phyloP scores from a whole-genome alignment of 208 protist genomes.

The Crithidia brevicula region DNA sequence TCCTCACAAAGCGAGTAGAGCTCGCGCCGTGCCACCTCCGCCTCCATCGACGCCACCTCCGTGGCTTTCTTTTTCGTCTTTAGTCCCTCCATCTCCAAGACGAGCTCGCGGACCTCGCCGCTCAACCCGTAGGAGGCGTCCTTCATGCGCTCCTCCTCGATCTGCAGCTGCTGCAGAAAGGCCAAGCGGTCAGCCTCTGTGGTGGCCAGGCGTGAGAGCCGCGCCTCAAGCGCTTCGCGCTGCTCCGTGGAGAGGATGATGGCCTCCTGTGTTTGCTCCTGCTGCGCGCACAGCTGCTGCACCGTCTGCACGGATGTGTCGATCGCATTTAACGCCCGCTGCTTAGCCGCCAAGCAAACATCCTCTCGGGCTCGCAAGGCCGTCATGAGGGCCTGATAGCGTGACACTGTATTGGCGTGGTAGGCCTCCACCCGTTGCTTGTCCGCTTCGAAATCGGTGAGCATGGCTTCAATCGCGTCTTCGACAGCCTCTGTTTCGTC shows the following conservation, averaged over 20 bases:
- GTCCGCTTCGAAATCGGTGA: conserved; percentile 31
- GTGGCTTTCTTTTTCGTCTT: conserved; percentile 24
- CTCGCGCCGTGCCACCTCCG: conserved; percentile 72
- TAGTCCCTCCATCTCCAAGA: conserved; percentile 61
- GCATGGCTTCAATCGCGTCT: conserved; percentile 39
- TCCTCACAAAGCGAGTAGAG: conserved; percentile 82
- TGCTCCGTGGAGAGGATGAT: conserved; percentile 62
- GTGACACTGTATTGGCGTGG: conserved; percentile 31
- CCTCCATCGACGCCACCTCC: conserved; percentile 47
- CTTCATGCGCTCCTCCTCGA: conserved; percentile 62
- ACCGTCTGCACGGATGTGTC: conserved; percentile 28
- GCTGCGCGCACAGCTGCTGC: conserved; percentile 22
- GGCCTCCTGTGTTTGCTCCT: conserved; percentile 55
- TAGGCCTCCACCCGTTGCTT: conserved; percentile 8
- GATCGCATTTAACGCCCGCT: conserved; percentile 40
- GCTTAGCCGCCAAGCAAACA: conserved; percentile 35
- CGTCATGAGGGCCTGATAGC: conserved; percentile 18
- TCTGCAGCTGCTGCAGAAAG: conserved; percentile 29
- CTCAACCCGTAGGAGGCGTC: conserved; percentile 72
- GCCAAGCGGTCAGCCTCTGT: conserved; percentile 21
- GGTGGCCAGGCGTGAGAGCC: conserved; percentile 23
- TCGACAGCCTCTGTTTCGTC: conserved; percentile 28
- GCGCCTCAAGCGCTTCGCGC: conserved; percentile 33
- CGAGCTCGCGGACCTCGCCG: conserved; percentile 75
- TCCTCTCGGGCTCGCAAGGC: conserved; percentile 40